Percentiles rank a stretch among this genome's conserved stretches.
Conservation (phyloP, 371 early-diverging fungal species). For the Cokeromyces recurvatus region DNA sequence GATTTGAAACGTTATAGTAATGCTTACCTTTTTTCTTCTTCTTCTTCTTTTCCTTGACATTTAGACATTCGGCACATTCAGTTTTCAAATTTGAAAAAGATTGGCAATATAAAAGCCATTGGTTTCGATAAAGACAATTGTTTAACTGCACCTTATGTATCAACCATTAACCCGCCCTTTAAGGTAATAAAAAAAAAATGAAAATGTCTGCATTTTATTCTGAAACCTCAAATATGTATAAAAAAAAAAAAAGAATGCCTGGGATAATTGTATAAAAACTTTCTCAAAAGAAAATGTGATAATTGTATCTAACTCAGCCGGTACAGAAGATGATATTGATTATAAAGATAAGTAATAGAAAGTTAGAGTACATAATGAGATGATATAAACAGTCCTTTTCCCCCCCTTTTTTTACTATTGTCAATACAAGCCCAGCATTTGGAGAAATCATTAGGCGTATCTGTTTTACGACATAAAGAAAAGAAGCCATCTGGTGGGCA, state of each 20-base stretch:
- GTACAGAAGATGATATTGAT: slow-evolving; percentile 73
- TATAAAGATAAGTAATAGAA: slow-evolving; percentile 40
- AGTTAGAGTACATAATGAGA: not conserved
- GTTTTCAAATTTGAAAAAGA: slow-evolving; percentile 50
- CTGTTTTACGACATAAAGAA: slow-evolving; percentile 54
- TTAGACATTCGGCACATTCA: slow-evolving; percentile 69
- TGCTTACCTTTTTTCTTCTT: not conserved
- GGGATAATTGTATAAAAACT: slow-evolving; percentile 57
- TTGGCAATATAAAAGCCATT: slow-evolving; percentile 59
- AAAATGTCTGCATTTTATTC: not conserved
- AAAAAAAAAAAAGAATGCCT: slow-evolving; percentile 66
- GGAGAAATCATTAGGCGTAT: slow-evolving; percentile 45
- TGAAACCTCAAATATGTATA: no score
- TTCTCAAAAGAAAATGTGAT: slow-evolving; percentile 64
- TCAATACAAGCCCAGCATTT: slow-evolving; percentile 37
- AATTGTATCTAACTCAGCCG: slow-evolving; percentile 93
- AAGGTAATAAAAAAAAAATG: slow-evolving; percentile 30
- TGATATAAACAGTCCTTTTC: no score
- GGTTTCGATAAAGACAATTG: slow-evolving; percentile 96
- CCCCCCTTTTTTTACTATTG: no score
- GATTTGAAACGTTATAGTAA: not conserved
- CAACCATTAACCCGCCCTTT: slow-evolving; percentile 66
- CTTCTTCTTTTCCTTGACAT: not conserved
- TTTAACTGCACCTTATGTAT: slow-evolving; percentile 79
- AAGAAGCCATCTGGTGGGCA: slow-evolving; percentile 84